These are phyloP conservation scores for Paraconiothyrium sp. DNA, from an alignment of 2,329 filamentous ascomycete genomes.

Conservation along the genomic window DNA sequence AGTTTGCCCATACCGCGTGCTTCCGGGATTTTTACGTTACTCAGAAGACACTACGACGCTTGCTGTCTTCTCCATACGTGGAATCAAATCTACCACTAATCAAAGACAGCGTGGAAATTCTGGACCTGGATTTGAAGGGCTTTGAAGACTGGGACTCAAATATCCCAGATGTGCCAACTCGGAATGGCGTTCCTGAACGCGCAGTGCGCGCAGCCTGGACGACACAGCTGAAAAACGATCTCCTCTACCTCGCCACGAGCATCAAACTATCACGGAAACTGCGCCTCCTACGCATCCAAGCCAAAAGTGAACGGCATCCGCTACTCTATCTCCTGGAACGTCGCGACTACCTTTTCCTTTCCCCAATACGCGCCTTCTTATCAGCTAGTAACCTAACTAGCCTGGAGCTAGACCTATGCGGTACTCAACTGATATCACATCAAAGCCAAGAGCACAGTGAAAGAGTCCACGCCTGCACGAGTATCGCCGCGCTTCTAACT, in stretches of 20 bases:
- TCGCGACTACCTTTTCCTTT: slow-evolving; percentile 30
- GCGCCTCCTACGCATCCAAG: slow-evolving; percentile 29
- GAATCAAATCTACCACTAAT: no score
- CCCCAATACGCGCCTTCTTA: slow-evolving; percentile 27
- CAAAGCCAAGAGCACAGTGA: slow-evolving; percentile 25
- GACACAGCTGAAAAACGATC: slow-evolving; percentile 30
- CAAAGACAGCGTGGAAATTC: no score
- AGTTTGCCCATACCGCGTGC: no score
- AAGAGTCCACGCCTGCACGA: slow-evolving; percentile 51
- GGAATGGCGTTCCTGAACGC: slow-evolving; percentile 21
- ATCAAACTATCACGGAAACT: slow-evolving; percentile 32
- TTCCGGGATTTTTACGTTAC: no score
- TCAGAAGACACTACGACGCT: no score
- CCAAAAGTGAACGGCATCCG: slow-evolving; percentile 28
- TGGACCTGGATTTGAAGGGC: no score
- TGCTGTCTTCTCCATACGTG: no score
- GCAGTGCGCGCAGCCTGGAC: slow-evolving; percentile 28
- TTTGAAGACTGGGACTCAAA: no score
- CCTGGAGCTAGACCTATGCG: slow-evolving; percentile 30
- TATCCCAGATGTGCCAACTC: no score
- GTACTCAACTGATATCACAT: slow-evolving; percentile 23
- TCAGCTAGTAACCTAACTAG: slow-evolving; percentile 27
- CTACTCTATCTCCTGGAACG: slow-evolving; percentile 23
- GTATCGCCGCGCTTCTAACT: slow-evolving; percentile 54
- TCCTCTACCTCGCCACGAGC: slow-evolving; percentile 26